Conservation (phyloP, 805 yeast species). For the Ogataea pignaliae region DNA sequence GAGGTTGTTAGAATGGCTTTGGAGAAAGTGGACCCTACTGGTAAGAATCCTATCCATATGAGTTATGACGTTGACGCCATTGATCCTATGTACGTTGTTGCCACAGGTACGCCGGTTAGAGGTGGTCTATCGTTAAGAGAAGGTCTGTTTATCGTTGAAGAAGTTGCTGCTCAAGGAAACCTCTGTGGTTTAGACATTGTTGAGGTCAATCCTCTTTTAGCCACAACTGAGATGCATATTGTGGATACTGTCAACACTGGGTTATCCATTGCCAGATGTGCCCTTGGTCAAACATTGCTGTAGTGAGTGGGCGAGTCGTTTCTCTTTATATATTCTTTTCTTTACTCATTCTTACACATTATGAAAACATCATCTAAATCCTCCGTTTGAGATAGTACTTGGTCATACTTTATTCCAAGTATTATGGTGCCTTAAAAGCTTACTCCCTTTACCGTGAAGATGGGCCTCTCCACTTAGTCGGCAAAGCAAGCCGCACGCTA, state of each 20-base stretch:
- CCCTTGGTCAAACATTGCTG: conserved; percentile 84
- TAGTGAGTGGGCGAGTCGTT: conserved; percentile 26
- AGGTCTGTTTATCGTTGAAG: conserved; percentile 89
- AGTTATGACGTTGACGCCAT: conserved; percentile 96
- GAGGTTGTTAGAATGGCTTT: conserved; percentile 90
- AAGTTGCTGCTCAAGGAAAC: conserved; percentile 85
- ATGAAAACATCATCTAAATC: background rate
- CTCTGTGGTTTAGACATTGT: conserved; percentile 86
- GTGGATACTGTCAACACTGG: conserved; percentile 87
- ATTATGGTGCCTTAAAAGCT: too few relatives aligned
- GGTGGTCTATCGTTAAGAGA: conserved; percentile 95
- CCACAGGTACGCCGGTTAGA: conserved; percentile 96
- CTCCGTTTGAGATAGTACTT: background rate
- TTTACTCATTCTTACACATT: background rate
- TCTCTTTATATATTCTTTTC: background rate
- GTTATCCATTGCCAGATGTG: conserved; percentile 87
- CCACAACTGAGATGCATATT: conserved; percentile 68
- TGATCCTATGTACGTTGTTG: conserved; percentile 91
- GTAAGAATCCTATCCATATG: conserved; percentile 72
- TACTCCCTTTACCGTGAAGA: too few relatives aligned
- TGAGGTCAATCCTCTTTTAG: conserved; percentile 89
- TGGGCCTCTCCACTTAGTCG: too few relatives aligned
- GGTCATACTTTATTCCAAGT: too few relatives aligned
- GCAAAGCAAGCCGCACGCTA: too few relatives aligned
- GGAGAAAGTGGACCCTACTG: conserved; percentile 67